These are phyloP conservation scores for Moricandia moricandioides DNA, from an alignment of 345 rosid genomes.

Conservation along the genomic window DNA sequence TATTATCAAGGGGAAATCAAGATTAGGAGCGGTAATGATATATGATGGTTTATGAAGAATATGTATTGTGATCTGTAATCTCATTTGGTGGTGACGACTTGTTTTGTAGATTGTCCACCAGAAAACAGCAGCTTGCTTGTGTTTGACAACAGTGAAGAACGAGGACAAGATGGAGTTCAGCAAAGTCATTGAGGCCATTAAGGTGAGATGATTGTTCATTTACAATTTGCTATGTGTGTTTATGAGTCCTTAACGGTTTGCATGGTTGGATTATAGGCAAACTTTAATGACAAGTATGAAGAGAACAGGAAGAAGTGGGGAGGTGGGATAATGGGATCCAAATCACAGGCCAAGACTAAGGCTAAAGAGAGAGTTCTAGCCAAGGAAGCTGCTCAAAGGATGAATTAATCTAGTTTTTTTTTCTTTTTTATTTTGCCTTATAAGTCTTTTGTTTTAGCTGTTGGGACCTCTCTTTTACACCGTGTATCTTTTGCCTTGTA, in stretches of 20 bases:
- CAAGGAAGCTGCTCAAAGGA: slow-evolving; percentile 77
- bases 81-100: background rate
- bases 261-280: slow-evolving; percentile 44
- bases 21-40: slow-evolving; percentile 56
- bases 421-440: background rate
- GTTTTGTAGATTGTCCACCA: slow-evolving; percentile 60
- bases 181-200: slow-evolving; percentile 69
- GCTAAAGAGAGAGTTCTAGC: slow-evolving; percentile 68
- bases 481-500: too few relatives aligned
- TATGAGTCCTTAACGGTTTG: background rate
- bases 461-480: background rate
- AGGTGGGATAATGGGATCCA: slow-evolving; percentile 88
- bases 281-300: slow-evolving; percentile 69
- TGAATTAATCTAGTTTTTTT: slow-evolving; percentile 30
- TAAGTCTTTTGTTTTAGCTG: background rate
- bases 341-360: slow-evolving; percentile 75
- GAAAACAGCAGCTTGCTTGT: slow-evolving; percentile 71
- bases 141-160: slow-evolving; percentile 71
- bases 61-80: background rate
- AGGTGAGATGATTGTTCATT: slow-evolving; percentile 38
- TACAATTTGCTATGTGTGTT: background rate
- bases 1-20: slow-evolving; percentile 49
- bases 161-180: slow-evolving; percentile 78
- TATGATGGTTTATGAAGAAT: background rate
- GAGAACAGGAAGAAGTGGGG: slow-evolving; percentile 84